These are phyloP conservation scores for Boletus sp. DNA, from an alignment of 768 basidiomycete genomes.

Conservation along the genomic window DNA sequence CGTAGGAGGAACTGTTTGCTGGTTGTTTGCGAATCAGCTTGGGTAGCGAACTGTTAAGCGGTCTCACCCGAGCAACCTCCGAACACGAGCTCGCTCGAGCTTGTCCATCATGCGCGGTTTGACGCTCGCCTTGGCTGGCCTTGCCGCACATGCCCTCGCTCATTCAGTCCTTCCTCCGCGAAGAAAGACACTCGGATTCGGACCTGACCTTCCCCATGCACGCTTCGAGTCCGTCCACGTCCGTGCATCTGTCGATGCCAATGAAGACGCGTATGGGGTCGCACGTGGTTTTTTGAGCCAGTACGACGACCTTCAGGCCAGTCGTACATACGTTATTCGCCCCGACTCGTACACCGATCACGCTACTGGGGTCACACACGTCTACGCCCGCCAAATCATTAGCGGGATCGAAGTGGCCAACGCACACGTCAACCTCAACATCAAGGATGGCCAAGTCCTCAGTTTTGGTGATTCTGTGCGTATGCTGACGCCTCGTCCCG, in stretches of 20 bases:
- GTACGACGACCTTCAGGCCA: constrained; percentile 36
- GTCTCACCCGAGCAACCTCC: too few relatives aligned
- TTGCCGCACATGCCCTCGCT: constrained; percentile 54
- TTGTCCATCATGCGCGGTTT: constrained; percentile 54
- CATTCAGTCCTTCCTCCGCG: constrained; percentile 34
- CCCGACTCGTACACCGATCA: constrained; percentile 86
- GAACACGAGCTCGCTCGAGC: too few relatives aligned
- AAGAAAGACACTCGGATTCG: constrained; percentile 90
- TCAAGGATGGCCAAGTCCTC: constrained; percentile 80
- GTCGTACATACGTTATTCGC: constrained; percentile 56
- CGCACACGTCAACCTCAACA: constrained; percentile 91
- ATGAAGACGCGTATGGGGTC: constrained; percentile 55
- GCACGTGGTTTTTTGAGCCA: constrained; percentile 60
- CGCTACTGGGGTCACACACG: constrained; percentile 83
- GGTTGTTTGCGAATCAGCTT: too few relatives aligned
- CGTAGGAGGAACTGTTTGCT: too few relatives aligned
- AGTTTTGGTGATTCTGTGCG: constrained; percentile 87
- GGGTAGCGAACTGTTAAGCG: too few relatives aligned
- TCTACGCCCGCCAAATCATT: constrained; percentile 82
- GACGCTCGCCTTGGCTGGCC: constrained; percentile 54
- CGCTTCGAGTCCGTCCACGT: constrained; percentile 53
- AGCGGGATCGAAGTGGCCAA: constrained; percentile 87
- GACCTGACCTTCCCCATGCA: constrained; percentile 74
- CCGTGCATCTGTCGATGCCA: constrained; percentile 32
- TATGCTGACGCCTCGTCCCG: constrained; percentile 11